phyloP scores from a whole-genome alignment of 345 rosid species.

The Draba incana region DNA sequence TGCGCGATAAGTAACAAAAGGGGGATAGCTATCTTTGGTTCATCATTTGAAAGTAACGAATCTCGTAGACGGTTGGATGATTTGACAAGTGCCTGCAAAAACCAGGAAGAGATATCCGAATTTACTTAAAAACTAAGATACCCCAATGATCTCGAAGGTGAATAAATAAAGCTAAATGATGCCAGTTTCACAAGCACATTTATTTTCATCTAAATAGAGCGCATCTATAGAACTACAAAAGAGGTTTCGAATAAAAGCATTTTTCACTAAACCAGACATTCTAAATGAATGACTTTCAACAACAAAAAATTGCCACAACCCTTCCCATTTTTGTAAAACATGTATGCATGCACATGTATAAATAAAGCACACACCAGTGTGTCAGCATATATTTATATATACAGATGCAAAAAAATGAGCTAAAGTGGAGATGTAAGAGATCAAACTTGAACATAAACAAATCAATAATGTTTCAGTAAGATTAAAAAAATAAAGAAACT shows the following conservation, averaged over 20 bases:
- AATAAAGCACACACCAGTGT: constrained; percentile 9
- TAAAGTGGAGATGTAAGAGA: neutral
- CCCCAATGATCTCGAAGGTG: constrained; percentile 1
- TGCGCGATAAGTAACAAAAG: constrained; percentile 92
- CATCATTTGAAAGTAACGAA: constrained; percentile 92
- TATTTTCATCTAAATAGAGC: constrained; percentile 10
- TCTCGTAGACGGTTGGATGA: constrained; percentile 92
- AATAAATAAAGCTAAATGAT: constrained; percentile 11
- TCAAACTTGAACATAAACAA: constrained; percentile 22
- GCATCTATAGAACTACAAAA: constrained; percentile 25
- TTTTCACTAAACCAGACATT: constrained; percentile 18
- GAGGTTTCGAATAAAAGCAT: neutral
- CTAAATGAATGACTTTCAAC: constrained; percentile 4
- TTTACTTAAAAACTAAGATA: neutral
- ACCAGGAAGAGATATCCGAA: constrained; percentile 23
- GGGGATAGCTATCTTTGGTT: constrained; percentile 89
- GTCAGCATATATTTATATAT: neutral
- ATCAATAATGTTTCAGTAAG: constrained; percentile 1
- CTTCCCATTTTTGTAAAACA: constrained; percentile 9
- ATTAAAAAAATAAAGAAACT: constrained; percentile 5
- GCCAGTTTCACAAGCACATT: constrained; percentile 21
- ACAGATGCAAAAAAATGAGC: constrained; percentile 20
- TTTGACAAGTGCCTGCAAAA: constrained; percentile 85
- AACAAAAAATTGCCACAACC: constrained; percentile 3
- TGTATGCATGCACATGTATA: constrained; percentile 21